Evolutionary conservation across 1,139 yeast genomes (phyloP).

Genomic region (Pichia sp.): DNA sequence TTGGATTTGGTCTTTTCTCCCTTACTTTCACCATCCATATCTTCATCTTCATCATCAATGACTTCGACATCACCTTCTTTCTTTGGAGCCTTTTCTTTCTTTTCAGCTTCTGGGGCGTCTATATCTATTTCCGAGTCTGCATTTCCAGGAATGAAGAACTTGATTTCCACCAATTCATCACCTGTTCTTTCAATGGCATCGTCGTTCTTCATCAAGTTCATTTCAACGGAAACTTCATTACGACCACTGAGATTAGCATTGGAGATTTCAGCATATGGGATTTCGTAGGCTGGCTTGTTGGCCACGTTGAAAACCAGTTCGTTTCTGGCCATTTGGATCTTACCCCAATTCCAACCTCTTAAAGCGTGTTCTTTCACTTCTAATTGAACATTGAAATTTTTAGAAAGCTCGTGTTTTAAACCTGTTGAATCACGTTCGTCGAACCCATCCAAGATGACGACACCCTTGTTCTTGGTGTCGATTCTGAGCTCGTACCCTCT

Average conservation of each 20-base stretch:
- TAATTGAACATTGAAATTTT: conserved; percentile 67
- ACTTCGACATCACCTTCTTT: conserved; percentile 20
- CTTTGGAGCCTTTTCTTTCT: conserved; percentile 23
- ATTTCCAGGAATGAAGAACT: conserved; percentile 88
- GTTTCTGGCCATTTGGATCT: conserved; percentile 86
- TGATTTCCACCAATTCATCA: conserved; percentile 92
- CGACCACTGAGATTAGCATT: conserved; percentile 93
- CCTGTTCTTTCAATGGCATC: conserved; percentile 65
- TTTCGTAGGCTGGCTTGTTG: conserved; percentile 87
- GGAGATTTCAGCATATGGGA: conserved; percentile 77
- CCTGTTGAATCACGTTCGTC: conserved; percentile 78
- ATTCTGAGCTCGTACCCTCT: conserved; percentile 88
- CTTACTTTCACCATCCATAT: conserved; percentile 39
- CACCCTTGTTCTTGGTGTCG: conserved; percentile 87
- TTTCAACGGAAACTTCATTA: conserved; percentile 90
- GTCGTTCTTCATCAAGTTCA: conserved; percentile 58
- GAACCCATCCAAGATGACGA: conserved; percentile 87
- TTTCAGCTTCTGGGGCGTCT: conserved; percentile 27
- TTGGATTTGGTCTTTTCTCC: conserved; percentile 50
- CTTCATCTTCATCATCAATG: conserved; percentile 41
- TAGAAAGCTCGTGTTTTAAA: conserved; percentile 79
- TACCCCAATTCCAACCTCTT: conserved; percentile 99
- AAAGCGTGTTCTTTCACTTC: conserved; percentile 89
- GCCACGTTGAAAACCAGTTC: conserved; percentile 85
- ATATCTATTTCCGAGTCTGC: conserved; percentile 40